Evolutionary conservation across 495 filamentous ascomycete genomes (phyloP), one percentile per base, ranked within the genome.

Genomic region (Aspergillus leporis): DNA sequence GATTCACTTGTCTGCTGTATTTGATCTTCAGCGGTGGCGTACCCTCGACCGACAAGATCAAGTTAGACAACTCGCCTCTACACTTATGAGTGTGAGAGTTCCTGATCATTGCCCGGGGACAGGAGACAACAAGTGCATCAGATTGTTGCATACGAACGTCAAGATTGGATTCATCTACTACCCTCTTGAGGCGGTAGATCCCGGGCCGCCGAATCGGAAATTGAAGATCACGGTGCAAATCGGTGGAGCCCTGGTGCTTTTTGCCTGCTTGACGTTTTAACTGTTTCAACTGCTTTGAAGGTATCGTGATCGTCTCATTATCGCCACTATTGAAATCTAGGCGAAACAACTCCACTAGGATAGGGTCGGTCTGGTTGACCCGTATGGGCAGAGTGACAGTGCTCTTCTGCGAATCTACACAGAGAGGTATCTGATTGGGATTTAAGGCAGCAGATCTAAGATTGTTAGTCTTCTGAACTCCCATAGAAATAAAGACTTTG

Each of bases 21-120:
- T 90, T 91, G 59, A 98, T 86, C 68, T 91, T 90, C 55, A 98
- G 75, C n/a, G 94, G 94, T 12, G 94, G 90, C 2, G 92, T 92
- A 19, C 93, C 94, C 65, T 91, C 84, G 3, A 97, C 90, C 60
- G 90, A 84, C 14, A 98, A 73, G 28, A 85, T 75, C 34, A 97
- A 71, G 65, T 97, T 86, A 3, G 94, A 97, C 22, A 98, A 77
- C 59, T 98, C 94, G 28, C 90, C 89, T 45, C 84, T 80, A 66
- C 94, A 98, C 60, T 85, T 87, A 56, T 91, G 78, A 2, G 81
- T 76, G 30, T 80, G 76, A 0, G 86, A 78, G 9, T 83, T 80
- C 41, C 83, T 86, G 41, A 97, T 83, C 53, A 74, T 73, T 14
- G 92, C 93, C 59, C 82, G 85, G 13, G 94, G 94, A 66, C 94